These are phyloP conservation scores for Antitrichia curtipendula DNA, from an alignment of 225 moss, liverwort and hornwort species.

Conservation along the genomic window DNA sequence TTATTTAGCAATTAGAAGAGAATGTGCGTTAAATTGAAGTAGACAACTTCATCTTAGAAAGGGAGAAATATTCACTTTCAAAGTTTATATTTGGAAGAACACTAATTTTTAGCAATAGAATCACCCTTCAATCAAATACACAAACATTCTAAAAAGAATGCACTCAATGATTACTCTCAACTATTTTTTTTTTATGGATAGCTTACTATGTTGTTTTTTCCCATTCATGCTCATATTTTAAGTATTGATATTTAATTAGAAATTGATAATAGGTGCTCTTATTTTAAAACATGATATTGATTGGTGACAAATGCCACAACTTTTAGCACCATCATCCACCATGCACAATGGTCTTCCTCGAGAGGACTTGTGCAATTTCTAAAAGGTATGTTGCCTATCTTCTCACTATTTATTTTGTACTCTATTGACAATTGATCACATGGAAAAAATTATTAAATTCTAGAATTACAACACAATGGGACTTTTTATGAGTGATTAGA, in stretches of 20 bases:
- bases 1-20: not conserved
- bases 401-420: not conserved
- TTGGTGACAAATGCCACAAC: fast-evolving
- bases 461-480: not conserved
- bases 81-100: not conserved
- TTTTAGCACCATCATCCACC: not conserved
- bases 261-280: not conserved
- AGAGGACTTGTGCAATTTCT: not conserved
- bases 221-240: not conserved
- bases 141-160: too few relatives aligned
- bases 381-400: fast-evolving
- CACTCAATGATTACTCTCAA: not conserved
- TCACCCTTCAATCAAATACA: not conserved
- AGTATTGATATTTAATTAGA: not conserved
- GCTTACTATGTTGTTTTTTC: not conserved
- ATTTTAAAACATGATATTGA: fast-evolving
- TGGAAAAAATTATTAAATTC: not conserved
- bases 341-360: not conserved
- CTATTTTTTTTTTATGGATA: fast-evolving
- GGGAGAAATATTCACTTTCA: not conserved
- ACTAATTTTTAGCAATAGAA: not conserved
- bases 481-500: not conserved
- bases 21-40: not conserved
- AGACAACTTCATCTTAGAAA: not conserved
- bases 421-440: too few relatives aligned